Evolutionary conservation across 148 eudicot species (phyloP), one percentile per base, ranked within the genome.

Genomic region (Camellia japonica): DNA sequence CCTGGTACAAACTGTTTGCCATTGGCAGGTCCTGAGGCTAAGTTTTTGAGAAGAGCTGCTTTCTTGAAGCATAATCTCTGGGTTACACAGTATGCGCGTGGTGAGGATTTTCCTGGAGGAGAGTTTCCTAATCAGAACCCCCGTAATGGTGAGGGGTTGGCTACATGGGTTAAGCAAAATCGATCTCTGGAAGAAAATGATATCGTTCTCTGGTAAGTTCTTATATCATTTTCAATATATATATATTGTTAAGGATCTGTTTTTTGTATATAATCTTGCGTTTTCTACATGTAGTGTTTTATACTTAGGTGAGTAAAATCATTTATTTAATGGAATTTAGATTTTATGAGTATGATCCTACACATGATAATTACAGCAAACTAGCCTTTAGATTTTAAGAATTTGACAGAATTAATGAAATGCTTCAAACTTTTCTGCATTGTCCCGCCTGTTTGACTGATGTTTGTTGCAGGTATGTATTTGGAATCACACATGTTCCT

Each of bases 51-150:
- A 78, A 91, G 99, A 82, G 99, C 99, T 74, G 89, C 98, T 63
- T 96, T 96, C 85, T 84, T 96, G 90, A 96, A 96, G 87, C 99
- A 96, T 79, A 96, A 96, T 76, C 91, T 96, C 12, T 96, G 99
- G 99, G 98, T 96, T 79, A 93, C 95, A 23, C 89, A 87, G 49
- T 96, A 87, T 84, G 86, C 93, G 69, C 86, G 81, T 62, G 86
- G 90, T 23, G 99, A 96, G 86, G 88, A 89, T 81, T 96, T 86
- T 85, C 99, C 98, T 49, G 99, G 98, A 20, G 99, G 97, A 76
- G 99, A 94, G 81, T 96, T 96, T 79, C 98, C 98, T 43, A 96
- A 96, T 85, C 99, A 93, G 85, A 96, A 96, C 78, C 99, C 99
- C 42, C 97, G 99, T 72, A 91, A 74, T 84, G 98, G 99, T 44